Conservation (phyloP, 495 filamentous ascomycete species). For the Acidomyces sp. region DNA sequence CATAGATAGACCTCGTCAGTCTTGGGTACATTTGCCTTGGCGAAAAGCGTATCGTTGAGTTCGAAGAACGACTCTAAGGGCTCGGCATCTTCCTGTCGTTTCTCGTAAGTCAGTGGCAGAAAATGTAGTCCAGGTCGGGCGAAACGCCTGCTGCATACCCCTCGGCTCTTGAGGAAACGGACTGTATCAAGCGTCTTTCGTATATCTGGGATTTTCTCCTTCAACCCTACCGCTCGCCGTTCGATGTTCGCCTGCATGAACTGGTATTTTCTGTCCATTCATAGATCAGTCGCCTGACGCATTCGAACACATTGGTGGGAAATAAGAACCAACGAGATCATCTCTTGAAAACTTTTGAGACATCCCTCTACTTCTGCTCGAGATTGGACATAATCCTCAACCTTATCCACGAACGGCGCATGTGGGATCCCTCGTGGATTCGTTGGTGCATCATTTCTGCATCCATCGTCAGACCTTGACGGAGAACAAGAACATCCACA, state of each 20-base stretch:
- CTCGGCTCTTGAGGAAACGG: slow-evolving; percentile 58
- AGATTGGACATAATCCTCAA: slow-evolving; percentile 83
- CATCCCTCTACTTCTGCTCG: slow-evolving; percentile 80
- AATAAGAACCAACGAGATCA: slow-evolving; percentile 86
- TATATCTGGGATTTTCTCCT: slow-evolving; percentile 95
- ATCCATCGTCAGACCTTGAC: not conserved
- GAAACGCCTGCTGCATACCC: slow-evolving; percentile 40
- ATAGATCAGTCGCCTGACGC: too few relatives aligned
- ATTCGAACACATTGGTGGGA: too few relatives aligned
- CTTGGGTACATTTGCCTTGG: slow-evolving; percentile 65
- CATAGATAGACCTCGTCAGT: slow-evolving; percentile 94
- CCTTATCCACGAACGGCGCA: slow-evolving; percentile 92
- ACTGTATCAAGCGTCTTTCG: slow-evolving; percentile 95
- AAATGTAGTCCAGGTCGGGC: not conserved
- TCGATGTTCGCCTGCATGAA: slow-evolving; percentile 97
- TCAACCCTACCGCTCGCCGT: slow-evolving; percentile 63
- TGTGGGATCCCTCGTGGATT: slow-evolving; percentile 90
- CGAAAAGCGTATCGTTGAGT: slow-evolving; percentile 89
- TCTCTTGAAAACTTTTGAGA: slow-evolving; percentile 89
- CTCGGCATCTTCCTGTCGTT: slow-evolving; percentile 33
- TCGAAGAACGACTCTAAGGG: slow-evolving; percentile 86
- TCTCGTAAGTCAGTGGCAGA: not conserved
- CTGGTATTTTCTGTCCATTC: slow-evolving; percentile 68
- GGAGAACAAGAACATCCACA: not conserved
- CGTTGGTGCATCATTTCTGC: slow-evolving; percentile 44